Conservation (phyloP, 495 filamentous ascomycete genomes). For the Polyplosphaeria fusca region DNA sequence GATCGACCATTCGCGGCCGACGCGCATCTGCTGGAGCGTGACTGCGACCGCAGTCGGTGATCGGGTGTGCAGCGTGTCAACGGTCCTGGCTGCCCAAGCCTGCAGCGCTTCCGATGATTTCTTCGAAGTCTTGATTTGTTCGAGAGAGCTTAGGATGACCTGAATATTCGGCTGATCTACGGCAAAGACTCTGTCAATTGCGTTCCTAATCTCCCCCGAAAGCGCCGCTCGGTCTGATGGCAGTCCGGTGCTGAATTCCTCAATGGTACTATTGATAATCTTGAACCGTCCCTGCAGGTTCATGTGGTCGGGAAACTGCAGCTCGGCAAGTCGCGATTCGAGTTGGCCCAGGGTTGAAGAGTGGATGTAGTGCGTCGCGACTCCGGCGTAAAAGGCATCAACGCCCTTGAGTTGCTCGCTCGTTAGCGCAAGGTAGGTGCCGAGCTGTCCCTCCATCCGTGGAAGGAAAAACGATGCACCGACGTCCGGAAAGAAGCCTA, state of each 20-base stretch:
- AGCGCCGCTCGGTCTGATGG: constrained; percentile 58
- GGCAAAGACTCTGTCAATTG: constrained; percentile 63
- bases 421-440: constrained; percentile 89
- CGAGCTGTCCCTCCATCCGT: constrained; percentile 74
- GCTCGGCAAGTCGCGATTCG: constrained; percentile 80
- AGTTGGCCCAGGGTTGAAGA: constrained; percentile 76
- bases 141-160: constrained; percentile 66
- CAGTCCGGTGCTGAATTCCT: constrained; percentile 82
- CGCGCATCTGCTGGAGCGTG: constrained; percentile 71
- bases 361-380: constrained; percentile 94
- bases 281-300: constrained; percentile 56
- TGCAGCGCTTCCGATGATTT: constrained; percentile 29
- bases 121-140: constrained; percentile 45
- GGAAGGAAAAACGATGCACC: constrained; percentile 94
- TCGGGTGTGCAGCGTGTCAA: constrained; percentile 65
- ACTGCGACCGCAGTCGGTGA: constrained; percentile 85
- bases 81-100: constrained; percentile 72
- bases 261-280: constrained; percentile 80
- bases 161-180: constrained; percentile 49
- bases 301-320: constrained; percentile 77
- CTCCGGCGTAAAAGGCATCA: constrained; percentile 76
- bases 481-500: constrained; percentile 98
- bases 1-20: constrained; percentile 73
- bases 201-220: constrained; percentile 61
- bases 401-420: constrained; percentile 75